Evolutionary conservation across 1,284 basidiomycete genomes (phyloP), one percentile per base, ranked within the genome.

Genomic region (Caloboletus firmus): DNA sequence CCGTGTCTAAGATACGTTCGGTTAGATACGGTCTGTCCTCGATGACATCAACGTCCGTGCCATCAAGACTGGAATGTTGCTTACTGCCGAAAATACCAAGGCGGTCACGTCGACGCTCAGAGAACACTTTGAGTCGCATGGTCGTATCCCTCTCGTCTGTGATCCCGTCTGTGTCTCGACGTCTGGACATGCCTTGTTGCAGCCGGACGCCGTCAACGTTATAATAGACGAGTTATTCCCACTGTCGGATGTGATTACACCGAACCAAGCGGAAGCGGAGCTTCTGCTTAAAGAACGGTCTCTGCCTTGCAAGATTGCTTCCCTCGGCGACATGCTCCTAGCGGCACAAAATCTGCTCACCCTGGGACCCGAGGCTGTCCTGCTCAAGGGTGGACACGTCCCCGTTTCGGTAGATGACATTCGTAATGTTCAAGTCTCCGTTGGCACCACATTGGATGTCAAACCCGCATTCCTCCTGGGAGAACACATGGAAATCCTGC

Each of bases 81-180:
- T 76, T 61, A 79, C 85, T 57, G 79, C 81, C 0, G 74, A 71
- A 3, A 79, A 73, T 37, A 75, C 76, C 6, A 72, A 65, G 18
- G 72, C 76, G 0, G 75, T 86, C 2, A 75, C 78, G 0, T 59
- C 68, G 7, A 73, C 77, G 7, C 74, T 90, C 45, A 76, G 67
- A 50, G 49, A 59, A 2, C 70, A 74, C 59, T 80, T 76, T 64
- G 41, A 55, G 11, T 52, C 45, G 10, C 59, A 51, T 10, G 51
- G 57, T 12, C 40, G 43, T 13, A 51, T 77, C 3, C 80, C 81
- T 11, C 72, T 93, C 17, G 82, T 95, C 26, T 84, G 91, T 58
- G 93, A 96, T 68, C 95, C 95, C 0, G 95, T 98, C 22, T 95
- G 90, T 71, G 91, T 98, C 1, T 94, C 93, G 3, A 97, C 95